Evolutionary conservation across 306 rosid species (phyloP), one percentile per base, ranked within the genome.

Genomic region (Pyrus communis): DNA sequence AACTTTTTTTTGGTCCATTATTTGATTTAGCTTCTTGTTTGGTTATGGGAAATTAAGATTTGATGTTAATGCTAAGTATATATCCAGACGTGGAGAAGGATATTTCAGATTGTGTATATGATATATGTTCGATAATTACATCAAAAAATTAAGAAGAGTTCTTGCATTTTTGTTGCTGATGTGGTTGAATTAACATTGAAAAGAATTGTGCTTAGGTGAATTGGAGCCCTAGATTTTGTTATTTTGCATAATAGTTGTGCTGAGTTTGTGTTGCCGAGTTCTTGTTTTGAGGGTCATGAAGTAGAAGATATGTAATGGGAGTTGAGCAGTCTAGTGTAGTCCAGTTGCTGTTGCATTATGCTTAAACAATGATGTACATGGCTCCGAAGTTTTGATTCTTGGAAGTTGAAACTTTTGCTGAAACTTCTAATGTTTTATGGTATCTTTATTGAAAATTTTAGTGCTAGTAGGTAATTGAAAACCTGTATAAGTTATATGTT

Each of bases 141-240:
- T 49, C 21, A 14, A 49, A 73, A 42, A 17, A 19, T 4, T 19
- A 43, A 52, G 62, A 54, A 46, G 22, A 76, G 40, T 25, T 81
- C n/a, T 75, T 51, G 43, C 31, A 38, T 76, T 78, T 38, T 63
- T 35, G 18, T 40, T 17, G 55, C 21, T 49, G 8, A 14, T 69
- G 59, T 65, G 67, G 62, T 72, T 66, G 71, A 70, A 69, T 73
- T 64, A 55, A 63, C 78, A 43, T 67, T 52, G 28, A 42, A 71
- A 62, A 57, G 6, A 3, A 49, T 15, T 7, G 13, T 60, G 51
- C 18, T 54, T 65, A 8, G 43, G 57, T 51, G 70, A 70, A 42
- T n/a, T 30, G 71, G 43, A 80, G 31, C 59, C 25, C 55, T 28
- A 54, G 70, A 35, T 30, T 72, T 58, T 67, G 55, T 59, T 75